Evolutionary conservation across 192 early-diverging fungal species (phyloP).

Genomic region (Piromyces finnis): DNA sequence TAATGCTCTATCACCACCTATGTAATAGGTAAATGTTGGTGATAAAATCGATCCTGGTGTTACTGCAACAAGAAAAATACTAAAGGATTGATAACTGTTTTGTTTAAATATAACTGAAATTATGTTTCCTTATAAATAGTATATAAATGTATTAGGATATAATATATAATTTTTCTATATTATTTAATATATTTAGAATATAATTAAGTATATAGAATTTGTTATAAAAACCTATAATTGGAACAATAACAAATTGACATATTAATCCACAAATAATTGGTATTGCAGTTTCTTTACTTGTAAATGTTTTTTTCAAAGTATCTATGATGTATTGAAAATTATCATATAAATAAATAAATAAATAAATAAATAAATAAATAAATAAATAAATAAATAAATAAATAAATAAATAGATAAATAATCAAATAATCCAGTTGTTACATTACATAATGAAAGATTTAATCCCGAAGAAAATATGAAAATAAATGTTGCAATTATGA

Average conservation of each 20-base stretch:
- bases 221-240: not conserved
- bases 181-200: no score
- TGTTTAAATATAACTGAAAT: not conserved
- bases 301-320: not conserved
- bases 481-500: not conserved
- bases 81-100: not conserved
- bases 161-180: no score
- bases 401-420: no score
- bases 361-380: not conserved
- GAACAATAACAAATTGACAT: not conserved
- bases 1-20: not conserved
- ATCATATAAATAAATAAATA: no score
- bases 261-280: not conserved
- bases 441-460: not conserved
- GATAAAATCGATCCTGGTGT: not conserved
- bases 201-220: no score
- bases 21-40: not conserved
- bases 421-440: no score
- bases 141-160: no score
- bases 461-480: not conserved
- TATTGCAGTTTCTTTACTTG: not conserved
- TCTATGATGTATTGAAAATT: not conserved
- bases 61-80: not conserved
- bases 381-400: no score
- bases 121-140: not conserved